Conservation (phyloP, 257 asterid genomes). For the Capsicum chinense region DNA sequence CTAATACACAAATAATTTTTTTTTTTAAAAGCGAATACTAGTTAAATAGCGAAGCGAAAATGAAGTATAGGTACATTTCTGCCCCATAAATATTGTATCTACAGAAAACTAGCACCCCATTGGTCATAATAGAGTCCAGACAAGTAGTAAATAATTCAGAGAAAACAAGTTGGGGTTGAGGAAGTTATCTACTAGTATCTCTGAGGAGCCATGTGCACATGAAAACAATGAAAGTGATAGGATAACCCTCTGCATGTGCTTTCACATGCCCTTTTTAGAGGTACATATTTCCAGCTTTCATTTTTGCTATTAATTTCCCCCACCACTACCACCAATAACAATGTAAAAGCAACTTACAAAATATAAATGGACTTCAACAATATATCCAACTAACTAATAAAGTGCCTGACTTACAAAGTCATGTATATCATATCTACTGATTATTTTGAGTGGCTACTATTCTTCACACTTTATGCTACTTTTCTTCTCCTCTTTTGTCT, state of each 20-base stretch:
- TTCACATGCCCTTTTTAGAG: constrained; percentile 28
- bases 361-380: constrained; percentile 26
- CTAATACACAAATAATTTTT: too few relatives aligned
- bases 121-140: not conserved
- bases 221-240: constrained; percentile 26
- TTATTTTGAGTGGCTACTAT: not conserved
- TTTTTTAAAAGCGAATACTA: too few relatives aligned
- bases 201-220: constrained; percentile 28
- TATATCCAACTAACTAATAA: constrained; percentile 17
- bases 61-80: too few relatives aligned
- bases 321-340: not conserved
- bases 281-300: constrained; percentile 23
- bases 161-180: constrained; percentile 13
- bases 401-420: not conserved
- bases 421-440: not conserved
- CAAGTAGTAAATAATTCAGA: constrained; percentile 14
- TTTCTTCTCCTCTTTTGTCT: not conserved
- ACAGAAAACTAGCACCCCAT: not conserved
- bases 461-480: not conserved
- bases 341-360: constrained; percentile 7
- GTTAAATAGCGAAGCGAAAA: too few relatives aligned
- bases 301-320: not conserved
- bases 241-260: constrained; percentile 19
- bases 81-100: too few relatives aligned
- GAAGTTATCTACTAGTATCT: not conserved